Conservation (phyloP, 2,329 filamentous ascomycete species). For the Colletotrichum gloeosporioides region DNA sequence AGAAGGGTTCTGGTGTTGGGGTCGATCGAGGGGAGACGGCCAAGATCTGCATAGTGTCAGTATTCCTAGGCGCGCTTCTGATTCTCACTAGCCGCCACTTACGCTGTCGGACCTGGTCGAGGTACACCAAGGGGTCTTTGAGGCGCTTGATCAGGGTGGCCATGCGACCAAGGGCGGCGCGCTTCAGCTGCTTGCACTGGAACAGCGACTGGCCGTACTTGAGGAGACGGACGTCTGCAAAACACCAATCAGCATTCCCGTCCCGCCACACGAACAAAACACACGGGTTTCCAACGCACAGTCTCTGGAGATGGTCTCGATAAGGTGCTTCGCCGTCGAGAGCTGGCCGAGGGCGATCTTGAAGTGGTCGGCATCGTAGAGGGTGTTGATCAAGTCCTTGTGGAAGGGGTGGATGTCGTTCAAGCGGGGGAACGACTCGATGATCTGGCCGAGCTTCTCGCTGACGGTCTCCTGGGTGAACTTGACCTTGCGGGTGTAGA, state of each 20-base stretch:
- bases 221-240: slow-evolving; percentile 67
- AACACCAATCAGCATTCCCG: not conserved
- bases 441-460: slow-evolving; percentile 89
- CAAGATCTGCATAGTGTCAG: slow-evolving; percentile 68
- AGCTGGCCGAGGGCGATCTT: slow-evolving; percentile 95
- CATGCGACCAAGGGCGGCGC: slow-evolving; percentile 95
- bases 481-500: slow-evolving; percentile 80
- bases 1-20: slow-evolving; percentile 95
- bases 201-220: slow-evolving; percentile 97
- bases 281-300: slow-evolving; percentile 39
- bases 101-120: slow-evolving; percentile 50
- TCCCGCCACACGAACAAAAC: not conserved
- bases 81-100: slow-evolving; percentile 39
- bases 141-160: slow-evolving; percentile 94
- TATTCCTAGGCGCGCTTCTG: not conserved
- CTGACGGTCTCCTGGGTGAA: slow-evolving; percentile 96
- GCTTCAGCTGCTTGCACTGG: slow-evolving; percentile 99
- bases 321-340: slow-evolving; percentile 93
- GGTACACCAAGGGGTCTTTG: slow-evolving; percentile 74
- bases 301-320: slow-evolving; percentile 94
- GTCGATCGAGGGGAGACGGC: slow-evolving; percentile 97
- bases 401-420: slow-evolving; percentile 95
- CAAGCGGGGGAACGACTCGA: slow-evolving; percentile 91
- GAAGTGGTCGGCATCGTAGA: slow-evolving; percentile 99
- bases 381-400: slow-evolving; percentile 88